A percentile compares a stretch with the other conserved stretches of the same genome.
These are phyloP conservation scores for Hyparrhenia diplandra DNA, from an alignment of 176 grass and related monocot species.

Conservation along the genomic window DNA sequence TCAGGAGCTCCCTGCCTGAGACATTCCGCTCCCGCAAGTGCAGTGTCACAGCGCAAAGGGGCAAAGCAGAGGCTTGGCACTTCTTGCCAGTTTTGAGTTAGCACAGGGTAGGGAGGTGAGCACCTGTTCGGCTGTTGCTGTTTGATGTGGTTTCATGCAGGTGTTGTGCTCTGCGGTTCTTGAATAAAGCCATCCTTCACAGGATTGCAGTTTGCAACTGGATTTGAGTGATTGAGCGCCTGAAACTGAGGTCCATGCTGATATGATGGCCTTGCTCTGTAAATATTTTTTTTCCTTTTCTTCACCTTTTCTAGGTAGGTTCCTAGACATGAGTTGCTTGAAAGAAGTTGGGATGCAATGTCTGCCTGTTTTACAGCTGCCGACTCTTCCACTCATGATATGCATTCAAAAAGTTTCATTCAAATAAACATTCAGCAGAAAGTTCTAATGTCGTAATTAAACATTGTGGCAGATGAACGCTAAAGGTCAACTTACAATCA, in stretches of 20 bases:
- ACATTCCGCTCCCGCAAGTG: constrained; percentile 44
- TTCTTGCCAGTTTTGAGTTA: constrained; percentile 96
- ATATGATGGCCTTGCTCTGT: constrained; percentile 48
- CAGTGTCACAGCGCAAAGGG: constrained; percentile 36
- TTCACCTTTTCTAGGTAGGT: constrained; percentile 28
- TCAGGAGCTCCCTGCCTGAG: constrained; percentile 59
- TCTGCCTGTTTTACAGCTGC: constrained; percentile 36
- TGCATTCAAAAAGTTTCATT: constrained; percentile 45
- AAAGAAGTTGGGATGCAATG: constrained; percentile 35
- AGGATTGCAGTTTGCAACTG: constrained; percentile 13
- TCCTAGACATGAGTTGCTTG: constrained; percentile 35
- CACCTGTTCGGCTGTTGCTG: constrained; percentile 31
- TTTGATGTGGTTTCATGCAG: constrained; percentile 36
- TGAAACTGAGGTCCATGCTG: constrained; percentile 30
- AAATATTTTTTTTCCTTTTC: constrained; percentile 17
- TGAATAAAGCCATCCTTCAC: constrained; percentile 48
- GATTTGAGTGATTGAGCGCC: constrained; percentile 25
- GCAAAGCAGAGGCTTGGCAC: constrained; percentile 71
- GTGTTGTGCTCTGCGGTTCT: constrained; percentile 29
- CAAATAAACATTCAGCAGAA: constrained; percentile 39
- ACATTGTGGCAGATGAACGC: constrained; percentile 27
- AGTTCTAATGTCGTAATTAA: constrained; percentile 12
- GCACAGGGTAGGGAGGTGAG: constrained; percentile 20
- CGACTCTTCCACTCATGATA: constrained; percentile 30
- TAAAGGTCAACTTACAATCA: background rate